Percentiles rank a stretch among this genome's conserved stretches.
Evolutionary conservation across 495 filamentous ascomycete species (phyloP).

Genomic region (Lentithecium fluviatile): DNA sequence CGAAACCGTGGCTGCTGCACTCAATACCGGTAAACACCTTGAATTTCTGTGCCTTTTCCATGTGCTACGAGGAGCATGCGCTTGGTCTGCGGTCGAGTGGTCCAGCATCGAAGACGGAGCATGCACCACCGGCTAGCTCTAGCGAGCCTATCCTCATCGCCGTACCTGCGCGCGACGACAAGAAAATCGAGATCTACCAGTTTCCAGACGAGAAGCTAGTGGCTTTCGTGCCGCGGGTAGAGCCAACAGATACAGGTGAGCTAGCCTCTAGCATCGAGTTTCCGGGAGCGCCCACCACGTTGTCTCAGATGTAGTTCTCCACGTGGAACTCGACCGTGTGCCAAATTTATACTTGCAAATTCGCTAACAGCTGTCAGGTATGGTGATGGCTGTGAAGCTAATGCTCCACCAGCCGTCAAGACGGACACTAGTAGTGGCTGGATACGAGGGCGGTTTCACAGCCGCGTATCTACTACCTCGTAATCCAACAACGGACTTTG

Average conservation of each 20-base stretch:
- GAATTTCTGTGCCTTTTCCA: slow-evolving; percentile 91
- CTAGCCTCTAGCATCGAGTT: neutral
- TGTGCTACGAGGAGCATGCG: slow-evolving; percentile 45
- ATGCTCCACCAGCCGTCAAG: slow-evolving; percentile 47
- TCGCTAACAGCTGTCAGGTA: slow-evolving; percentile 58
- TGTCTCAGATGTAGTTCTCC: too few relatives aligned
- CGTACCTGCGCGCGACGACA: slow-evolving; percentile 38
- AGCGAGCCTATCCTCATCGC: slow-evolving; percentile 37
- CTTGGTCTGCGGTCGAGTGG: neutral
- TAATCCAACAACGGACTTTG: slow-evolving; percentile 34
- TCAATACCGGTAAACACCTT: slow-evolving; percentile 84
- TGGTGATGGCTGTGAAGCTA: slow-evolving; percentile 83
- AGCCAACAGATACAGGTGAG: slow-evolving; percentile 30
- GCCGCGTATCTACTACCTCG: slow-evolving; percentile 52
- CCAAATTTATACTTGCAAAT: neutral
- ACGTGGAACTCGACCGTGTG: too few relatives aligned
- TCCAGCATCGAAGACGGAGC: neutral
- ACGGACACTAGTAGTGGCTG: slow-evolving; percentile 60
- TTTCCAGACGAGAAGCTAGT: slow-evolving; percentile 70
- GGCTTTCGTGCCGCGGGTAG: slow-evolving; percentile 61
- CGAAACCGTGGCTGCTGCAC: slow-evolving; percentile 81
- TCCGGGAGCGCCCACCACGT: neutral
- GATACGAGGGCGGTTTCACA: slow-evolving; percentile 82
- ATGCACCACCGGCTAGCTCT: neutral
- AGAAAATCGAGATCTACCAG: slow-evolving; percentile 78